Base-by-base conservation (phyloP, 805 yeast genomes). In the Blastobotrys robertii region DNA sequence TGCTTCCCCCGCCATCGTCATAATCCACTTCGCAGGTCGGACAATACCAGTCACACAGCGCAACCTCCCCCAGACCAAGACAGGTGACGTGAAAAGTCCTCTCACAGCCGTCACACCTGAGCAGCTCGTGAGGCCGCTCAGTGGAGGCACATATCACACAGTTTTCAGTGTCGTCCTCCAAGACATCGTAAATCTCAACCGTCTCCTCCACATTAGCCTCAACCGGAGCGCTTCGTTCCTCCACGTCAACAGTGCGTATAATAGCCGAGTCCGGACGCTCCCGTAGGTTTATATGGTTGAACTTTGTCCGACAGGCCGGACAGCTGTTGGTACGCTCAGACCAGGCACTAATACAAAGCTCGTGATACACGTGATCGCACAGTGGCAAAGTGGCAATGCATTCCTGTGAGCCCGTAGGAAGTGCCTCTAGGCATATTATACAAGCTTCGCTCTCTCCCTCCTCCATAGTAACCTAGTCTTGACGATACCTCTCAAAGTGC, bases 311-410 rank as follows among this genome's bases (percentile, higher is more conserved):
- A 52, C 84, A 78, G 4, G 77, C 72, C 2, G 84, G 84, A 53
- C 84, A 77, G 42, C 59, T 66, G 54, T 73, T 75, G 16, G 81
- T 74, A 33, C 72, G 67, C 32, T 65, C 58, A 14, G 73, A 59
- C 88, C 88, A 81, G 25, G 68, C 65, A 30, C 66, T 50, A 31
- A 81, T 68, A 51, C 88, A 81, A 11, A 62, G 52, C 3, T 69
- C 63, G 56, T 81, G 88, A 52, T 76, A 79, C 42, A 52, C 53
- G 56, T 79, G 84, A 30, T 60, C 57, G 55, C 84, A 80, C 2
- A 72, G 70, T 9, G 25, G 25, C 25, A 62, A 51, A 51, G 50
- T 33, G 49, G 52, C 57, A 30, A 49, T 44, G 38, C 43, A 14
- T 38, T 31, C 37, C 37, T 34, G 13, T 15, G 39, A 33, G 12